Evolutionary conservation across 441 rosid species (phyloP), one percentile per base, ranked within the genome.

Genomic region (Mallotus japonicus): DNA sequence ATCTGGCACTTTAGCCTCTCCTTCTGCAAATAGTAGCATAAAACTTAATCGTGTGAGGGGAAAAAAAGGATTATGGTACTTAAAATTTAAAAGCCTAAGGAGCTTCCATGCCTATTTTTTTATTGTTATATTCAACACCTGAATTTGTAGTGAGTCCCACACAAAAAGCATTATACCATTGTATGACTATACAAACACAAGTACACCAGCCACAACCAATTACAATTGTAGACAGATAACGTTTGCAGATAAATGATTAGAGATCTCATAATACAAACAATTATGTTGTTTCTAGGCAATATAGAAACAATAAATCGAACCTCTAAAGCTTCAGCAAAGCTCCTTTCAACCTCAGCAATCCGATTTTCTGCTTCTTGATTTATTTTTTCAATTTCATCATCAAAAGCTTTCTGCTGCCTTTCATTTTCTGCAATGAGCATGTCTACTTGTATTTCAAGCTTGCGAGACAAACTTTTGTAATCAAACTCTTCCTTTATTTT

Each of bases 401-500:
- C 93, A 70, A 87, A 93, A 28, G 86, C 82, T 85, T 93, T 96
- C 82, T 90, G 92, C 75, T 93, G 97, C 82, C 98, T 89, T 85
- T 93, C 98, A 71, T 93, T 89, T 84, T 96, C 97, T 20, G 88
- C 97, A 70, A 92, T 89, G 62, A 90, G 97, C 85, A 92, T 92
- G 81, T 96, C 97, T 73, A 93, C 82, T 77, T 95, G 98, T 73
- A 92, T 82, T 83, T 93, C 99, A 59, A 95, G 94, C 85, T 83
- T 93, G 79, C 93, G 89, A 57, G 98, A 87, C 83, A 95, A 87
- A 82, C 99, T 93, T 87, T 91, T 93, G 81, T 91, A 95, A 83
- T 95, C 99, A 81, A 91, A 93, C 84, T 95, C 99, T 83, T 93
- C 99, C 84, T 95, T 95, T 78, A 95, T 86, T 90, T 87, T 93